Evolutionary conservation across 768 basidiomycete genomes (phyloP), one percentile per base, ranked within the genome.

Genomic region (Collybia nuda): DNA sequence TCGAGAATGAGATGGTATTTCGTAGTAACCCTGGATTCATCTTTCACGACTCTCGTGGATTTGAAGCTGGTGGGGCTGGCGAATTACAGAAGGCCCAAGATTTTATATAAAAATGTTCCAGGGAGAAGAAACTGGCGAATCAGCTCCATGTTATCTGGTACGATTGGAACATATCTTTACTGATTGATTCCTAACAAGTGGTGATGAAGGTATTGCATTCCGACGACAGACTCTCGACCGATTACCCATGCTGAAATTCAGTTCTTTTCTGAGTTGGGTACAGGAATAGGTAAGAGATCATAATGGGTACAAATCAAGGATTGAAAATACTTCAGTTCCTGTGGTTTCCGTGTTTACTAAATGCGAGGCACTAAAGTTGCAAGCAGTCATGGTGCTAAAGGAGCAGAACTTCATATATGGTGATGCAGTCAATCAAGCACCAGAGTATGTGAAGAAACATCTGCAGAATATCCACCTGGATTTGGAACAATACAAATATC

Each of bases 41-140:
- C 18, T 74, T 75, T 48, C 74, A 75, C 35, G 73, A 76, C 48
- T 76, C 74, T n/a, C 48, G 61, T 39, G 74, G 73, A 3, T 72
- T 76, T 44, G 71, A 75, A 56, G 51, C 68, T 17, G 73, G 73
- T 3, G 56, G 53, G 2, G 55, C 18, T 1, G 50, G 55, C 2
- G 67, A 75, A 49, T 47, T 72, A 3, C 46, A 61, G 1, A 58
- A 45, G 6, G 64, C 74, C 19, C 56, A 53, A 40, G 35, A 44
- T 2, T 76, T 76, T 53, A 62, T 76, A 11, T 18, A 47, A n/a
- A 18, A 61, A 18, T 48, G 62, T 6, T 54, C 68, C 0, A 54
- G 53, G 3, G 37, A 43, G 1, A 52, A n/a, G 2, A 40, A 51
- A 8, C 47, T 65, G 0, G 38, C 56, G 12, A 50, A 70, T 23